Percentiles rank a stretch among this genome's conserved stretches.
Conservation (phyloP, 2,329 filamentous ascomycete genomes). For the Mollisiaceae sp. region DNA sequence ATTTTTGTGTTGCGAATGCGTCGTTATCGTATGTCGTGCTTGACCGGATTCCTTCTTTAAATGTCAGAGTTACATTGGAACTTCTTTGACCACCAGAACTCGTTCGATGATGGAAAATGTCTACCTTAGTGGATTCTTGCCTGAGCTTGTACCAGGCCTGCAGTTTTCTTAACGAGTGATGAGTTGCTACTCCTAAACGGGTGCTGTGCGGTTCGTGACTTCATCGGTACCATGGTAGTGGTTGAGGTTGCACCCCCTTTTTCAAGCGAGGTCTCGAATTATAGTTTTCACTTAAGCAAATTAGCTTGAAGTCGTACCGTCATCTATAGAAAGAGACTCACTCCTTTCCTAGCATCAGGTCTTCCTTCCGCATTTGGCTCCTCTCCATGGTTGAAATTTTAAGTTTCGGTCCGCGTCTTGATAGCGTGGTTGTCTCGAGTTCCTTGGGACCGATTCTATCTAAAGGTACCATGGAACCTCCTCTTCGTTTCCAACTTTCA, state of each 20-base stretch:
- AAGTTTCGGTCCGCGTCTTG: not conserved
- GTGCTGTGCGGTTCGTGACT: not conserved
- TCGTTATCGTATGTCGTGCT: no score
- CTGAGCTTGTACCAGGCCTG: no score
- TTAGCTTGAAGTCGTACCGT: not conserved
- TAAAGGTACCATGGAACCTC: not conserved
- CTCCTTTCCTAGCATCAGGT: not conserved
- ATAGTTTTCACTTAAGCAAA: not conserved
- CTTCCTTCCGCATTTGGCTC: not conserved
- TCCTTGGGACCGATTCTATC: conserved; percentile 3
- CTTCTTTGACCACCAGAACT: no score
- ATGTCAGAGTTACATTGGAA: no score
- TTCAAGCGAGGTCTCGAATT: not conserved
- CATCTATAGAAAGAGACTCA: not conserved
- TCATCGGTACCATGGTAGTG: not conserved
- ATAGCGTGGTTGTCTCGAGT: not conserved
- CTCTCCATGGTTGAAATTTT: not conserved
- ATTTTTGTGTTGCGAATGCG: no score
- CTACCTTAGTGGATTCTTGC: no score
- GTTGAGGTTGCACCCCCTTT: not conserved
- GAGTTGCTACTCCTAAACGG: no score
- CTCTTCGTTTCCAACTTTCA: not conserved
- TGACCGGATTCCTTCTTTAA: no score
- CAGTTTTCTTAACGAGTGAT: no score
- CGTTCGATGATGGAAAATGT: no score